Percentiles rank a stretch among this genome's conserved stretches.
phyloP scores from a whole-genome alignment of 2,329 filamentous ascomycete species.

The Diaporthe vexans region DNA sequence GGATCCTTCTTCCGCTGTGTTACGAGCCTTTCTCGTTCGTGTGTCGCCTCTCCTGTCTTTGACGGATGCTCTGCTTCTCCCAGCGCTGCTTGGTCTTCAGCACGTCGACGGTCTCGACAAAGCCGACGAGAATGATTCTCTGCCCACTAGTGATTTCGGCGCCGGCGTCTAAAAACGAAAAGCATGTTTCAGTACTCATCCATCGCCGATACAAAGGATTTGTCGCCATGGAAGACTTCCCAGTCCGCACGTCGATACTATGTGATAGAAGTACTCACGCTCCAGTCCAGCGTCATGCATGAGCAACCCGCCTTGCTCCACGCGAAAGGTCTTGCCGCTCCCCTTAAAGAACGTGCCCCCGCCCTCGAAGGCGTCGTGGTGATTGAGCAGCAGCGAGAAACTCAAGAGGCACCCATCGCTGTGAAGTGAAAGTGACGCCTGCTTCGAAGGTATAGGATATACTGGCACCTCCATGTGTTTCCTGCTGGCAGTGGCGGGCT shows the following conservation, averaged over 20 bases:
- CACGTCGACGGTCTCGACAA: conserved; percentile 40
- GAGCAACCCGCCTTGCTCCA: conserved; percentile 40
- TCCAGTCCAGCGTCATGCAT: conserved; percentile 41
- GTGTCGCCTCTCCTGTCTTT: not conserved
- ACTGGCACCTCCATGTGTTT: not conserved
- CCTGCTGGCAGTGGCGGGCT: not conserved
- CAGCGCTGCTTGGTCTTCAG: conserved; percentile 38
- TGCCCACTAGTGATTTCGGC: conserved; percentile 35
- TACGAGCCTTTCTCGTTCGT: too few species aligned
- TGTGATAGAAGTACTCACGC: conserved; percentile 23
- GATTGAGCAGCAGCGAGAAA: conserved; percentile 40
- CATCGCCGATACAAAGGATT: not conserved
- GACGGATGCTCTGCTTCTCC: conserved; percentile 23
- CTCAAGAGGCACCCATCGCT: conserved; percentile 39
- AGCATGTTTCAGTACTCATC: not conserved
- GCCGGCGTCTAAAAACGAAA: conserved; percentile 31
- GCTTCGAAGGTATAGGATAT: conserved; percentile 38
- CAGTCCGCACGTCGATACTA: too few species aligned
- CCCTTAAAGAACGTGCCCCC: conserved; percentile 41
- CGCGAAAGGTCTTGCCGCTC: conserved; percentile 33
- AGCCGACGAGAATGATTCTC: conserved; percentile 41
- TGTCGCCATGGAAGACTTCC: not conserved
- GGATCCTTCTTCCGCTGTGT: too few species aligned
- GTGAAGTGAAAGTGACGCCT: conserved; percentile 40
- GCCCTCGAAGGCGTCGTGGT: conserved; percentile 36